Evolutionary conservation across 2,329 filamentous ascomycete genomes (phyloP).

Genomic region (Ceratocystis alfenasii): DNA sequence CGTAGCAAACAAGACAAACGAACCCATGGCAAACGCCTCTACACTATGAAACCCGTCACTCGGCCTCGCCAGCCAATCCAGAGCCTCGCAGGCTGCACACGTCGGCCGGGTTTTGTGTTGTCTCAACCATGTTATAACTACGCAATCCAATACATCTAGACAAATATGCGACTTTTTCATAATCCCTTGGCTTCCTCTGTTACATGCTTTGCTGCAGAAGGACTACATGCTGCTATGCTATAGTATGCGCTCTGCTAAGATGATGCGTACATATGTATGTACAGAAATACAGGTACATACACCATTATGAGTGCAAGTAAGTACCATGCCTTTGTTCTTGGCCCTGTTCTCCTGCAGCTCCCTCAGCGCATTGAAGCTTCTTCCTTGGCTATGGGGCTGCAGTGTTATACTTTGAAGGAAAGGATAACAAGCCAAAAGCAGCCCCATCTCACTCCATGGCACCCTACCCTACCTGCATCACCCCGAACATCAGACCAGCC

Average conservation of each 20-base stretch:
- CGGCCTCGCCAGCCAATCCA: slow-evolving; percentile 15
- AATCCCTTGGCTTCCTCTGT: background rate
- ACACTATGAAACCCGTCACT: slow-evolving; percentile 3
- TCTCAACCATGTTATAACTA: slow-evolving; percentile 48
- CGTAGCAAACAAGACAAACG: background rate
- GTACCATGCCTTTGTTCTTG: too few species aligned
- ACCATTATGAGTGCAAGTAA: too few species aligned
- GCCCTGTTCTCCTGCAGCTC: too few species aligned
- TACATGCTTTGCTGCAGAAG: background rate
- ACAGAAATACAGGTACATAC: too few species aligned
- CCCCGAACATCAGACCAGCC: slow-evolving; percentile 6
- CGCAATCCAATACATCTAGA: slow-evolving; percentile 28
- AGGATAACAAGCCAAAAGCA: background rate
- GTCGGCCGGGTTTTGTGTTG: slow-evolving; percentile 9
- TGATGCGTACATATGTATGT: background rate
- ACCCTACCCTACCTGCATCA: background rate
- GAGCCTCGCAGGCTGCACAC: slow-evolving; percentile 16
- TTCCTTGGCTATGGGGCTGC: background rate
- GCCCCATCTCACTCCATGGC: slow-evolving; percentile 33
- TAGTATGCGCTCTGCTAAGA: background rate
- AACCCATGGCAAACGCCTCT: slow-evolving; percentile 6
- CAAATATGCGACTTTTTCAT: background rate
- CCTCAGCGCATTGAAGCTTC: background rate
- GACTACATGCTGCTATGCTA: background rate
- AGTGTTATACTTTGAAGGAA: background rate